Evolutionary conservation across 148 eudicot species (phyloP).

Genomic region (Hydrangea macrophylla): DNA sequence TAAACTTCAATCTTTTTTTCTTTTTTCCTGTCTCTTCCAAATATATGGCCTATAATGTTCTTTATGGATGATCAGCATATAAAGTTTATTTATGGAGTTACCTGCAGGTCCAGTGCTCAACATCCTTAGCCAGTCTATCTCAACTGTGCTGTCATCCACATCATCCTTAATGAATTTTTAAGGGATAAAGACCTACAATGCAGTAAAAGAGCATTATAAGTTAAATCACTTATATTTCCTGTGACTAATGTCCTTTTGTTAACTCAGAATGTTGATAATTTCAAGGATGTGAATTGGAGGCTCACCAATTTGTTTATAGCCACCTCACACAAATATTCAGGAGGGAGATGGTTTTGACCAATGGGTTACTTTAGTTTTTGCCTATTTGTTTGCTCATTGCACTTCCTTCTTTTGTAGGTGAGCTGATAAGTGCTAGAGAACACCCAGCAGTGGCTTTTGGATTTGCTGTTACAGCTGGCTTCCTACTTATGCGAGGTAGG

Average conservation of each 20-base stretch:
- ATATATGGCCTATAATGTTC: not conserved
- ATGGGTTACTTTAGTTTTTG: not conserved
- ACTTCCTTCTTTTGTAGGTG: conserved; percentile 38
- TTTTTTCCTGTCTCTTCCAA: not conserved
- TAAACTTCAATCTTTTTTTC: not conserved
- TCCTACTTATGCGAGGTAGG: conserved; percentile 65
- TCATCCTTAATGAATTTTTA: not conserved
- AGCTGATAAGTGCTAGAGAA: conserved; percentile 44
- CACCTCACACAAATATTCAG: not conserved
- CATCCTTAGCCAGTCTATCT: not conserved
- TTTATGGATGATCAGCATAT: not conserved
- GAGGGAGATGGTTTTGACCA: too few relatives aligned
- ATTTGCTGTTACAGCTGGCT: conserved; percentile 51
- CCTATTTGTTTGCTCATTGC: not conserved
- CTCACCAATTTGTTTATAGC: not conserved
- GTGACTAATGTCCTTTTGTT: conserved; percentile 2
- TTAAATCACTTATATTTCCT: not conserved
- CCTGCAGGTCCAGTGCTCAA: not conserved
- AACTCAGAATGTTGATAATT: not conserved
- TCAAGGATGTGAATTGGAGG: not conserved
- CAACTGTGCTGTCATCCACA: not conserved
- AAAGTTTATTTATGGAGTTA: too few relatives aligned
- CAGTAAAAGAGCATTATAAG: not conserved
- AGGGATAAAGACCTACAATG: not conserved
- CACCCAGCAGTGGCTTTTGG: conserved; percentile 59